phyloP scores from a whole-genome alignment of 1,284 basidiomycete genomes.

The Trichosporon sp. region DNA sequence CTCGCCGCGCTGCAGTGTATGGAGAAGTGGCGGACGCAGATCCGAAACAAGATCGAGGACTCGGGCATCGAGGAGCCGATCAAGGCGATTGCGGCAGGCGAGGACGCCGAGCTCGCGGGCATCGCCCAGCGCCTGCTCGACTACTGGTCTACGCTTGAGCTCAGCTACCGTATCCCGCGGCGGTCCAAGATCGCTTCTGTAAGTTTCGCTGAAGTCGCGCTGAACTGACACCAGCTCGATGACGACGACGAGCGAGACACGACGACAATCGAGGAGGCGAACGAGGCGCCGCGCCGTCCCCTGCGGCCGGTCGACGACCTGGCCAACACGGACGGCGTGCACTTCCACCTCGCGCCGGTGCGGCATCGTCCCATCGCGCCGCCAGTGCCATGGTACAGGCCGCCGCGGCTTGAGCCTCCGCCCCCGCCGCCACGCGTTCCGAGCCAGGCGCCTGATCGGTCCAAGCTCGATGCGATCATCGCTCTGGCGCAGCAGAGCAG shows the following conservation, averaged over 20 bases:
- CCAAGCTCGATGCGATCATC: conserved; percentile 56
- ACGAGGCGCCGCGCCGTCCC: conserved; percentile 38
- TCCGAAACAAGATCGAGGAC: conserved; percentile 91
- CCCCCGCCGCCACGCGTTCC: conserved; percentile 34
- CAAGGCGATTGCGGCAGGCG: conserved; percentile 48
- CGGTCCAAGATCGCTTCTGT: conserved; percentile 48
- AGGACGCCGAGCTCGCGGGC: conserved; percentile 38
- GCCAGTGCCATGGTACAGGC: conserved; percentile 25
- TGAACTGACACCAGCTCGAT: conserved; percentile 43
- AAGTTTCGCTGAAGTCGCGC: conserved; percentile 16
- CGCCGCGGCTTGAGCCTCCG: conserved; percentile 30
- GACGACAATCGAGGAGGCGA: conserved; percentile 50
- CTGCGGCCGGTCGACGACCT: conserved; percentile 37
- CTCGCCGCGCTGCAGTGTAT: conserved; percentile 72
- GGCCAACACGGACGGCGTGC: conserved; percentile 41
- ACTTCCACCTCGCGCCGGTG: conserved; percentile 45
- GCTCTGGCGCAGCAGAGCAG: conserved; percentile 48
- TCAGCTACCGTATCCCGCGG: conserved; percentile 51
- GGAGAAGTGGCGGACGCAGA: conserved; percentile 75
- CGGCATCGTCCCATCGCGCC: conserved; percentile 34
- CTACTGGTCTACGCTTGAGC: conserved; percentile 50
- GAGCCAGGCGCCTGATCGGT: conserved; percentile 34
- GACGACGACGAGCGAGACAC: conserved; percentile 53
- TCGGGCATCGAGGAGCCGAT: conserved; percentile 75
- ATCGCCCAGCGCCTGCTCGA: conserved; percentile 46